Percentiles rank a stretch among this genome's conserved stretches.
Evolutionary conservation across 495 filamentous ascomycete genomes (phyloP).

Genomic region (Aspergillus avenaceus): DNA sequence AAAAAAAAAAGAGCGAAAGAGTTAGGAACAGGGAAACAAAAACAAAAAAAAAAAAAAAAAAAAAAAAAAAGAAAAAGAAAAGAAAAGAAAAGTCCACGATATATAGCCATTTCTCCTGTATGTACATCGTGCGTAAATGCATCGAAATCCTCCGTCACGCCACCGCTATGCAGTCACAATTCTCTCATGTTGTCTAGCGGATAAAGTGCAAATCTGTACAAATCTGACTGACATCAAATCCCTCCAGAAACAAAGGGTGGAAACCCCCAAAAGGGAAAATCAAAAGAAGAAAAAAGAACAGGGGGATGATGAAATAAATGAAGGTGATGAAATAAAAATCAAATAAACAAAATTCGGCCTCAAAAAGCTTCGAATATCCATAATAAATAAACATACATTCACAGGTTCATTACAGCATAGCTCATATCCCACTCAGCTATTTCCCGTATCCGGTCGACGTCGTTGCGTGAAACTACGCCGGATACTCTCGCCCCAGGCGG

Average conservation of each 20-base stretch:
- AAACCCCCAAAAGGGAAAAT: neutral
- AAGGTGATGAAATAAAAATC: neutral
- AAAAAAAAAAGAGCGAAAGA: constrained; percentile 1
- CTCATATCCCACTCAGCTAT: constrained; percentile 8
- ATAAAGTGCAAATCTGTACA: constrained; percentile 10
- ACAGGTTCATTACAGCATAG: constrained; percentile 7
- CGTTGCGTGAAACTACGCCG: constrained; percentile 80
- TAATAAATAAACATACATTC: neutral
- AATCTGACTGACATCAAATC: too few species aligned
- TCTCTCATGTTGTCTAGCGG: constrained; percentile 4
- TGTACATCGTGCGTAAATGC: too few species aligned
- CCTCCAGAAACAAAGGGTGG: too few species aligned
- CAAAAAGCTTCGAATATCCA: neutral
- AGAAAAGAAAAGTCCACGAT: constrained; percentile 23
- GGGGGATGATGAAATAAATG: neutral
- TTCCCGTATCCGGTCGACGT: constrained; percentile 28
- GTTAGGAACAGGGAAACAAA: constrained; percentile 2
- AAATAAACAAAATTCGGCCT: constrained; percentile 9
- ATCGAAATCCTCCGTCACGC: constrained; percentile 1
- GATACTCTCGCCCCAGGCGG: constrained; percentile 90
- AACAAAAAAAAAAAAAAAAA: constrained; percentile 6
- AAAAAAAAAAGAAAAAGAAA: constrained; percentile 9
- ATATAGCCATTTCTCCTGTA: too few species aligned
- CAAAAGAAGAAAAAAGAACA: neutral
- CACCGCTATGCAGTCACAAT: constrained; percentile 9